Base-by-base conservation (phyloP, 306 rosid genomes). In the Carpinus viminea region DNA sequence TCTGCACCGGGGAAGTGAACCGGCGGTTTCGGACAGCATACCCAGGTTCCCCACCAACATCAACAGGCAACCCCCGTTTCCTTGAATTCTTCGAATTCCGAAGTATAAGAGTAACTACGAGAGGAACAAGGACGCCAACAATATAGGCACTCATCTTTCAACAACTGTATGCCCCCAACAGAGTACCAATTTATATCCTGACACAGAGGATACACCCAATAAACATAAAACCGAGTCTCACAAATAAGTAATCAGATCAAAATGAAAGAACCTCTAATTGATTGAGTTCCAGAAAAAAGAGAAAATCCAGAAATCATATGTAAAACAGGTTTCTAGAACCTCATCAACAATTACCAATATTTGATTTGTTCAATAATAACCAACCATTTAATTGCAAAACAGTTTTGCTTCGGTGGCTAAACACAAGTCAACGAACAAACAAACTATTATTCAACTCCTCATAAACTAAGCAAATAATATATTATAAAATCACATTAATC, bases 41-140 rank as follows among this genome's bases (percentile, higher is more conserved):
- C 21, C 97, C 96, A 55, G 90, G 82, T 28, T 91, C 97, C 61
- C 93, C 98, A 59, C 84, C 89, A 74, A 78, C 98, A 72, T 90
- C 89, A 34, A 72, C 88, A 0, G 84, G 89, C 73, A 91, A 21
- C 2, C 97, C 97, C 4, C 98, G 86, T 77, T 83, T 89, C 84
- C 87, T 96, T 13, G 70, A 77, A 20, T 73, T 77, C 85, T 75
- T 88, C 46, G 93, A 79, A 24, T 84, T 86, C 51, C 87, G 87
- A 73, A 84, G 74, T 41, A 93, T 46, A 81, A 90, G 82, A 4
- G 97, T 87, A 3, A 89, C 50, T 61, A 89, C 61, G 57, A 96
- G 70, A 17, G 99, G 98, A 74, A 96, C 86, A 5, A 93, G 68
- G 46, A 85, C 54, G 16, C 92, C 97, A 69, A 86, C 62, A 68